Percentiles rank a stretch among this genome's conserved stretches.
These are phyloP conservation scores for Klebsormidium nitens DNA, from an alignment of 139 green algal genomes.

Conservation along the genomic window DNA sequence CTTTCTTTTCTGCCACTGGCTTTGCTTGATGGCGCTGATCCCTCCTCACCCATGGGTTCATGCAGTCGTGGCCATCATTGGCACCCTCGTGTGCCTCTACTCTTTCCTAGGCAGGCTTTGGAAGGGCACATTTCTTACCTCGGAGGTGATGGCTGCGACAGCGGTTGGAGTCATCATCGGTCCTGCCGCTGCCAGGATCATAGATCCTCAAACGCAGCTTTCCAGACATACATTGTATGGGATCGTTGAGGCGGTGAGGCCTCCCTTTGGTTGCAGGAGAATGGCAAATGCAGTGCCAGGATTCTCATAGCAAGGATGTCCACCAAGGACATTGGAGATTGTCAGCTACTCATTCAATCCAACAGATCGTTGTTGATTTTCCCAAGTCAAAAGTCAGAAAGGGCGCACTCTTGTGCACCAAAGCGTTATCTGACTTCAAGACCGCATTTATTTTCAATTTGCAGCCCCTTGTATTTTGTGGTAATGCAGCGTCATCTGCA, in stretches of 20 bases:
- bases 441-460: too few relatives aligned
- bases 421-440: too few relatives aligned
- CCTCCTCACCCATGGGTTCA: conserved; percentile 9
- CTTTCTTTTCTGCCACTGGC: too few relatives aligned
- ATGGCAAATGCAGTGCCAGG: too few relatives aligned
- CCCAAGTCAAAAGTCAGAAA: too few relatives aligned
- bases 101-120: conserved; percentile 16
- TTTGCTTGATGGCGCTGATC: neutral
- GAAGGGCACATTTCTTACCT: conserved; percentile 12
- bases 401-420: too few relatives aligned
- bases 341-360: neutral
- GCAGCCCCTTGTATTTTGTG: too few relatives aligned
- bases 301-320: too few relatives aligned
- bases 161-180: conserved; percentile 12
- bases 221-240: too few relatives aligned
- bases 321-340: conserved; percentile 10
- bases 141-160: conserved; percentile 14
- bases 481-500: neutral
- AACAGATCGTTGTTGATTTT: neutral
- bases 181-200: neutral
- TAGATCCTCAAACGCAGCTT: neutral
- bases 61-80: conserved; percentile 9
- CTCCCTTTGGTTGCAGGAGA: neutral
- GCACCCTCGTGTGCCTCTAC: conserved; percentile 23
- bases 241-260: neutral